Base-by-base conservation (phyloP, 2,329 filamentous ascomycete genomes). In the Cephalotrichum gorgonifer region DNA sequence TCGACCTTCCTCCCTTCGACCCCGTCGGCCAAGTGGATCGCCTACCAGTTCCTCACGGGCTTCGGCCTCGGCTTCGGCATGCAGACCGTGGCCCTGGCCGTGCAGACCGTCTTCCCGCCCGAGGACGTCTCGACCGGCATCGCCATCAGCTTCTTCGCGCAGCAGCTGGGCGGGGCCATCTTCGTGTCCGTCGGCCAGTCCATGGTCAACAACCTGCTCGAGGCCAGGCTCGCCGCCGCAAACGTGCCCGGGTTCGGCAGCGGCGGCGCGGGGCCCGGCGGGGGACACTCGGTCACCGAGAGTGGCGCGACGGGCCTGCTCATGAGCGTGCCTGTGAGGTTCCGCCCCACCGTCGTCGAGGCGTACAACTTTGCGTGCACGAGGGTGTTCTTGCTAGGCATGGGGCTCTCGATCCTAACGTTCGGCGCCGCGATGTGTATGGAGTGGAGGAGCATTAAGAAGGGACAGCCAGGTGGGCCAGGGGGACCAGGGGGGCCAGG, bases 381-480 rank as follows among this genome's bases (percentile, higher is more conserved):
- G 1, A 66, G 76, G 51, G 79, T 81, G 3, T 88, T 85, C 59
- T 74, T 84, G 50, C 76, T 81, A 2, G 72, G 72, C 4, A 67
- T 82, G 47, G 83, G 75, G 0, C 64, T 84, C 52, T 70, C 74
- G 0, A 63, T 72, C 6, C 58, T 76, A 2, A 75, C 76, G 11
- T 66, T 86, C 6, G n/a, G 83, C 9, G 79, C 75, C 7, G 72
- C 77, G 0, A 57, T 76, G 2, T 73, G 72, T 22, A 74, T 87
- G 55, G 75, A 86, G 61, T 87, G 83, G 83, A 79, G 70, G 60
- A 81, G 69, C 54, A 79, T 86, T 57, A 86, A 85, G 69, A 78
- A 76, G 57, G 58, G 53, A 0, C 43, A 27, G 4, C 48, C 48
- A 2, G 38, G 44, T 3, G 38, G 44, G 7, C 50, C 50, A 14